Conservation (phyloP, 2,329 filamentous ascomycete species). For the Trichophyton simii region DNA sequence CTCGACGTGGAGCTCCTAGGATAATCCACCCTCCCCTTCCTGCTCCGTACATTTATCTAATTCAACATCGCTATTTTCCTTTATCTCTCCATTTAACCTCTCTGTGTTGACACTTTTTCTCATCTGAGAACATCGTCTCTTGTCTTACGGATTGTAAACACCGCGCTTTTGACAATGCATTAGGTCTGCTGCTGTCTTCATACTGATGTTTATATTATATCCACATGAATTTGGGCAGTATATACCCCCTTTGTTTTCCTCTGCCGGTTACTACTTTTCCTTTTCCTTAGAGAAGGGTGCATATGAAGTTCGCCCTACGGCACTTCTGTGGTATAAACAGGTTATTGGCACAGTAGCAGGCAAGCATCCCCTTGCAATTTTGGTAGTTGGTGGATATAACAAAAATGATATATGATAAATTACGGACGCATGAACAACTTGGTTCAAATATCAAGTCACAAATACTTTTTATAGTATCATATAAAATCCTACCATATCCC, state of each 20-base stretch:
- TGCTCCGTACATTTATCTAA: background rate
- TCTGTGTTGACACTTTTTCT: background rate
- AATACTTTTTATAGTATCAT: background rate
- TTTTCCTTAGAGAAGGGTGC: background rate
- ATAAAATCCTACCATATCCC: background rate
- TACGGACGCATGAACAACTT: background rate
- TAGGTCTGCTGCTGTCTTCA: background rate
- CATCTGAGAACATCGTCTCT: background rate
- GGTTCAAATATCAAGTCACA: background rate
- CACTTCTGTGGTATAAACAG: background rate
- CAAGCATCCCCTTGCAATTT: background rate
- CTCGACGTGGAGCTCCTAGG: constrained; percentile 75
- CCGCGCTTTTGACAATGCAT: background rate
- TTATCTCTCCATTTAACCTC: background rate
- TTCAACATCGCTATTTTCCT: background rate
- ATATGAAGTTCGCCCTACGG: background rate
- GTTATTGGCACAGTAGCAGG: background rate
- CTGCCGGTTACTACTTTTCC: background rate
- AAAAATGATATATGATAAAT: background rate
- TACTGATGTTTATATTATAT: background rate
- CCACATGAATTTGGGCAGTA: background rate
- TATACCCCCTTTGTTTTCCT: background rate
- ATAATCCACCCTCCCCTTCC: constrained; percentile 24
- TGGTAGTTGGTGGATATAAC: background rate
- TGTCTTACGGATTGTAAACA: background rate